phyloP scores from a whole-genome alignment of 345 rosid species.

The Lepidium aucheri region DNA sequence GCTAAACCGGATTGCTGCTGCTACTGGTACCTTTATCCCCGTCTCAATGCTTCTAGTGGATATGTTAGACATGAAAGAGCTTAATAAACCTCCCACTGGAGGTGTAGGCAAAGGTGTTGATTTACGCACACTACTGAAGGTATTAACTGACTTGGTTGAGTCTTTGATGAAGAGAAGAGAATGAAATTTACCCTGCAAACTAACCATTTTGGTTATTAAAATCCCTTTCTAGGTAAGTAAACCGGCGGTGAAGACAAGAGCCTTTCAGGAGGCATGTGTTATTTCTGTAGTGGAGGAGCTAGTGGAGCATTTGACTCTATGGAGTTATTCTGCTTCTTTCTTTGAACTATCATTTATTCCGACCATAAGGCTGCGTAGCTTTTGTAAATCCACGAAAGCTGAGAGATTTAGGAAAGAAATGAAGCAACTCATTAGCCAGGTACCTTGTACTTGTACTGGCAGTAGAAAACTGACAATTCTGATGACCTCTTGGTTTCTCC shows the following conservation, averaged over 20 bases:
- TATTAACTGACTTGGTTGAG: slow-evolving; percentile 11
- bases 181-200: not conserved
- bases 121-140: slow-evolving; percentile 67
- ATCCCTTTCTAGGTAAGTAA: slow-evolving; percentile 51
- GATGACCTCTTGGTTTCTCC: not conserved
- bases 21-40: slow-evolving; percentile 74
- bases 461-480: not conserved
- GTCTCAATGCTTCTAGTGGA: slow-evolving; percentile 87
- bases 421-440: slow-evolving; percentile 79
- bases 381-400: slow-evolving; percentile 70
- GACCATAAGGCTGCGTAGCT: slow-evolving; percentile 57
- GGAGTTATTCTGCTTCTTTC: slow-evolving; percentile 85
- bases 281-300: slow-evolving; percentile 78
- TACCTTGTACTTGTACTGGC: slow-evolving; percentile 19
- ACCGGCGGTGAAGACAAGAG: slow-evolving; percentile 73
- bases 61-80: slow-evolving; percentile 97
- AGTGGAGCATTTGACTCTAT: slow-evolving; percentile 82
- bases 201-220: not conserved
- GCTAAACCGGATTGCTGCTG: slow-evolving; percentile 77
- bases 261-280: slow-evolving; percentile 93
- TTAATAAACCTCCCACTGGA: slow-evolving; percentile 71
- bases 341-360: slow-evolving; percentile 83
- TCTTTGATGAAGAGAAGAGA: not conserved
- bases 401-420: slow-evolving; percentile 89
- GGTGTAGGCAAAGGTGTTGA: slow-evolving; percentile 89